Evolutionary conservation across 208 protist genomes (phyloP).

Genomic region (Crithidia mellificae): DNA sequence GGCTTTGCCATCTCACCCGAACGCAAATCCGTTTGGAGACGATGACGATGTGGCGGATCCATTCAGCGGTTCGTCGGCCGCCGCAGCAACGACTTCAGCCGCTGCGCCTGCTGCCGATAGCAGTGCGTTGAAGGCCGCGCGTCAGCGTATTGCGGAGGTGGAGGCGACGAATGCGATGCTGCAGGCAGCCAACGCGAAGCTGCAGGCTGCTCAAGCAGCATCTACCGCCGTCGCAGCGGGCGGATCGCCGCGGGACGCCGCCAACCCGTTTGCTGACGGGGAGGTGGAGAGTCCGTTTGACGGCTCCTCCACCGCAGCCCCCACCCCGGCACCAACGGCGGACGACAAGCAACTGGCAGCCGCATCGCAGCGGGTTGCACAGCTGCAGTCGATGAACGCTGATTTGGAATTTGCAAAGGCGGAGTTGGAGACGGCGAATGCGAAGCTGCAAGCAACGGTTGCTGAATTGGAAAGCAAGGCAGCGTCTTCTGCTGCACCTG

Average conservation of each 20-base stretch:
- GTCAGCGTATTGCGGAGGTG: conserved; percentile 19
- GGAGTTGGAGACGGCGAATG: neutral
- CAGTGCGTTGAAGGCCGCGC: conserved; percentile 21
- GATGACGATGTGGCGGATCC: conserved; percentile 19
- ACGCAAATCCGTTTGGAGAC: conserved; percentile 24
- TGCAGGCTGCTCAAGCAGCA: neutral
- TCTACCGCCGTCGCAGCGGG: neutral
- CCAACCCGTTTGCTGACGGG: neutral
- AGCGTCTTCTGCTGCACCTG: neutral
- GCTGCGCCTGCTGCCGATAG: neutral
- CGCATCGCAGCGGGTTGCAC: neutral
- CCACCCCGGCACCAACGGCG: neutral
- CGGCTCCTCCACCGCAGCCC: conserved; percentile 2
- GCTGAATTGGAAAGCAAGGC: neutral
- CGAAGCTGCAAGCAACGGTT: neutral
- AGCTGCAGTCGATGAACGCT: neutral
- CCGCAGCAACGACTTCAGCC: neutral
- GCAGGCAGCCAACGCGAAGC: neutral
- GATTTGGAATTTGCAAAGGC: neutral
- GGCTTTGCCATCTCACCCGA: neutral
- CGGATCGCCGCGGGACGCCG: neutral
- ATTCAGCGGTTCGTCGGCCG: neutral
- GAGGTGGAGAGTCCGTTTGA: conserved; percentile 5
- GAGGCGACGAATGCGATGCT: neutral
- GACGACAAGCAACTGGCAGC: conserved; percentile 6